Conservation (phyloP, 805 yeast genomes). For the Blastobotrys americana region DNA sequence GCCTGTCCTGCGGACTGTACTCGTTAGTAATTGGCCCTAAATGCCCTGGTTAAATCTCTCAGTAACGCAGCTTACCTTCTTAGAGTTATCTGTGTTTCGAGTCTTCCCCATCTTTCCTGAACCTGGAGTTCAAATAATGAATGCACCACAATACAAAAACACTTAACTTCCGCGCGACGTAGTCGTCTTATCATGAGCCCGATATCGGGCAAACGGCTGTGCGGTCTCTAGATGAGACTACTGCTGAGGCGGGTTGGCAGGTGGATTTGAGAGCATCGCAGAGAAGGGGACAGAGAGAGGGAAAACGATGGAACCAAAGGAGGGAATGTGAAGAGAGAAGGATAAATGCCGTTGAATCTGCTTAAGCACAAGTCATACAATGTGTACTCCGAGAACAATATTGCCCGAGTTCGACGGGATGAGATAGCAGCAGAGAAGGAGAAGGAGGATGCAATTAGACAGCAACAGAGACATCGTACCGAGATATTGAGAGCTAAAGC, state of each 20-base stretch:
- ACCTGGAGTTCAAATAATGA: too few relatives aligned
- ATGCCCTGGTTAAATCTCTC: neutral
- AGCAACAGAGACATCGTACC: too few relatives aligned
- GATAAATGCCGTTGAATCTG: conserved; percentile 25
- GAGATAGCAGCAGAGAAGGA: conserved; percentile 29
- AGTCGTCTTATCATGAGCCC: too few relatives aligned
- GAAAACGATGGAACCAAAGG: too few relatives aligned
- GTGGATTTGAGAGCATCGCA: too few relatives aligned
- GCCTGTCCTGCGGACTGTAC: conserved; percentile 53
- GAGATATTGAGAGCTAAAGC: too few relatives aligned
- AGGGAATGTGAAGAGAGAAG: too few relatives aligned
- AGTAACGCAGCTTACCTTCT: conserved; percentile 40
- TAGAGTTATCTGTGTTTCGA: conserved; percentile 41
- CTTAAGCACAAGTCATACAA: conserved; percentile 27
- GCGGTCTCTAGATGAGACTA: too few relatives aligned
- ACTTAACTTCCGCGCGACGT: too few relatives aligned
- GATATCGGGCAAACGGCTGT: too few relatives aligned
- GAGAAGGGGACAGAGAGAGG: neutral
- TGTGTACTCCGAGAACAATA: conserved; percentile 23
- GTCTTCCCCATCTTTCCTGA: conserved; percentile 39
- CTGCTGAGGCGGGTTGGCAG: too few relatives aligned
- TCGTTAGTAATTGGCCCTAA: neutral
- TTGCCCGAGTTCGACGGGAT: conserved; percentile 24
- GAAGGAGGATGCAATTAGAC: conserved; percentile 21
- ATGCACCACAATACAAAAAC: too few relatives aligned